Evolutionary conservation across 176 grass and related monocot genomes (phyloP), one percentile per base, ranked within the genome.

Genomic region (Avena eriantha): DNA sequence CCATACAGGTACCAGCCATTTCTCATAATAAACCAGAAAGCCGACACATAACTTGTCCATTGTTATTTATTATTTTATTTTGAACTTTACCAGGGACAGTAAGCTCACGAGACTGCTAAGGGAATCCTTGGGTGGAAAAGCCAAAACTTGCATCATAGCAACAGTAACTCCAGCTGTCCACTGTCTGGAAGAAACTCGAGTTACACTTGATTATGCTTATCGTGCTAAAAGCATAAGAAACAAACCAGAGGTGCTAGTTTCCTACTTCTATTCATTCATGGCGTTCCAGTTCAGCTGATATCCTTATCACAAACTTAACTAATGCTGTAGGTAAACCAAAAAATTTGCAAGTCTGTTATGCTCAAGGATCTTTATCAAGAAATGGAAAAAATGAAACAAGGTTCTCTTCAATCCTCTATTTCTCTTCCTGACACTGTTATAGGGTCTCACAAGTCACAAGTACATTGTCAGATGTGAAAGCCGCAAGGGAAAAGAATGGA

Each of bases 351-450:
- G 88, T 87, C 89, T 91, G 82, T 81, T 65, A 88, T 97, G 74
- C 79, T 97, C 26, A 93, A 97, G 91, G 91, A 95, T 53, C 70
- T 97, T 34, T 89, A 91, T 83, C 82, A 93, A 78, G 87, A 95
- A 92, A 93, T 97, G 90, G 95, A 93, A 95, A 93, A 80, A 81
- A 88, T 95, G 85, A 97, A 97, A 76, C 93, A 97, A 91, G 95
- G 95, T 95, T 76, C 47, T 76, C 59, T 79, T 17, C 47, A 34
- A 47, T 51, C 36, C 58, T 58, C 35, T 65, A 6, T 24, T 75
- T 86, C n/a, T 18, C 33, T 39, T n/a, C 11, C 33, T 86, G 58
- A 12, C 21, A 58, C 90, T 83, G 11, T 63, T 63, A 49, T 61
- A 87, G 15, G 19, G 81, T 83, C 82, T 91, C 29, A 81, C 12